Conservation (phyloP, 1,284 basidiomycete species). For the Porogramme epimiltina region DNA sequence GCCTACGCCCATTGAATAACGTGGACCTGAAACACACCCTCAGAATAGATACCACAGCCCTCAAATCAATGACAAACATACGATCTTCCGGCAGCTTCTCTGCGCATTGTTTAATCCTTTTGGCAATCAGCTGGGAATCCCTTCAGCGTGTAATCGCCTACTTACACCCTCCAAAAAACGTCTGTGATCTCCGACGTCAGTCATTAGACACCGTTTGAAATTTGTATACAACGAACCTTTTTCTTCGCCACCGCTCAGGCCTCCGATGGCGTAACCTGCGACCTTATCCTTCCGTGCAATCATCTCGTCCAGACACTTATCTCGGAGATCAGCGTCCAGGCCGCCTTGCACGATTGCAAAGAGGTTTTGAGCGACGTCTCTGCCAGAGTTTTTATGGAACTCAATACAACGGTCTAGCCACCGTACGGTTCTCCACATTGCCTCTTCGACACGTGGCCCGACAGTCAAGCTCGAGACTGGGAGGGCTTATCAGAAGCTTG, state of each 20-base stretch:
- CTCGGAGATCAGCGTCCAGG: constrained; percentile 65
- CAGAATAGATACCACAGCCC: constrained; percentile 1
- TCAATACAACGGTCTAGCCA: constrained; percentile 87
- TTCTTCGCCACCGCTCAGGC: constrained; percentile 83
- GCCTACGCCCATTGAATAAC: constrained; percentile 88
- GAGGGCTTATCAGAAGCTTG: neutral
- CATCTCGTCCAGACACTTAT: constrained; percentile 81
- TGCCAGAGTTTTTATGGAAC: constrained; percentile 68
- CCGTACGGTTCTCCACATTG: constrained; percentile 79
- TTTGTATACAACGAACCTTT: constrained; percentile 56
- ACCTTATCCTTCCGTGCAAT: constrained; percentile 68
- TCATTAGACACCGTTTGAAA: constrained; percentile 5
- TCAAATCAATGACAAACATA: constrained; percentile 38
- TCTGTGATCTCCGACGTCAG: constrained; percentile 43
- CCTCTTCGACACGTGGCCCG: constrained; percentile 79
- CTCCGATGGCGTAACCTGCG: constrained; percentile 83
- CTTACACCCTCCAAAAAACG: constrained; percentile 83
- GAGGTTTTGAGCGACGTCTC: constrained; percentile 67
- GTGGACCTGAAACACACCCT: constrained; percentile 53
- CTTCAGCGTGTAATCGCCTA: constrained; percentile 1
- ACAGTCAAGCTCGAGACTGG: constrained; percentile 73
- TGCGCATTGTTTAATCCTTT: constrained; percentile 79
- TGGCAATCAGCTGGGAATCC: constrained; percentile 11
- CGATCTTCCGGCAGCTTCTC: constrained; percentile 73
- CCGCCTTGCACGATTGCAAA: constrained; percentile 91